Conservation (phyloP, 2,329 filamentous ascomycete species). For the Emergomyces pasteurianus region DNA sequence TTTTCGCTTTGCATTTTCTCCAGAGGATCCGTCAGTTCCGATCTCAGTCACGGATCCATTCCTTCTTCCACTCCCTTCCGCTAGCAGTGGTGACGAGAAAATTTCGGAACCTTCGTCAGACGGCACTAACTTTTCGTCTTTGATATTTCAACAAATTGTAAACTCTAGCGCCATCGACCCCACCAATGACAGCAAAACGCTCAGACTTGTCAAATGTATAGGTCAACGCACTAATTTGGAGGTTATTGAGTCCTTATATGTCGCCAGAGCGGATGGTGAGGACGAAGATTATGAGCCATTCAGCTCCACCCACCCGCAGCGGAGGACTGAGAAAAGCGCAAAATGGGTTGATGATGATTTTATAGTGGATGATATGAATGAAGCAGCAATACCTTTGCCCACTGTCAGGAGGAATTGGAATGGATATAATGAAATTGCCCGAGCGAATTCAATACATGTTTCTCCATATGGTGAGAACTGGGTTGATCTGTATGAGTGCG, state of each 20-base stretch:
- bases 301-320: not conserved
- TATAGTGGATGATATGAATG: constrained; percentile 27
- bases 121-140: constrained; percentile 17
- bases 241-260: constrained; percentile 26
- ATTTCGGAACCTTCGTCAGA: not conserved
- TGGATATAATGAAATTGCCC: not conserved
- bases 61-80: constrained; percentile 19
- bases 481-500: not conserved
- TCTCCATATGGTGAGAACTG: not conserved
- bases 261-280: constrained; percentile 6
- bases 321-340: not conserved
- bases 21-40: constrained; percentile 13
- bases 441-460: not conserved
- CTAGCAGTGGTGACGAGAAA: constrained; percentile 3
- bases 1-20: constrained; percentile 21
- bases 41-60: constrained; percentile 23
- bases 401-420: not conserved
- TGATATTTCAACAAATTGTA: constrained; percentile 23
- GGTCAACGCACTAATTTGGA: constrained; percentile 21
- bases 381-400: not conserved
- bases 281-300: not conserved
- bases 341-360: constrained; percentile 17
- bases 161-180: constrained; percentile 12
- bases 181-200: constrained; percentile 12
- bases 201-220: constrained; percentile 27